phyloP scores from a whole-genome alignment of 768 basidiomycete species.

The Tulasnella sp. region DNA sequence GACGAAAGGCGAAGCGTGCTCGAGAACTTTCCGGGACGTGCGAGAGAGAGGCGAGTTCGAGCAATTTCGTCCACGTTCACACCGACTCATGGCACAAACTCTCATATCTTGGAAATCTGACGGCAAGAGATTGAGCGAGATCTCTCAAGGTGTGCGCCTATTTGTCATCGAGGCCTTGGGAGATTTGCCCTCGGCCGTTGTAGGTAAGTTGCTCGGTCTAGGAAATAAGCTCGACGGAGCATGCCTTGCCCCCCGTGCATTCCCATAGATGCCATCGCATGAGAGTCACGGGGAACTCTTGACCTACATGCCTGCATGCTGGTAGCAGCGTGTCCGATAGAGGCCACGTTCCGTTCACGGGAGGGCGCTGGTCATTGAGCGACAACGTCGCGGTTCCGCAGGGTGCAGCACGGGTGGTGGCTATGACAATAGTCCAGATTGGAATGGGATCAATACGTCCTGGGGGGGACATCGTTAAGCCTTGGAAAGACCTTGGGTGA shows the following conservation, averaged over 20 bases:
- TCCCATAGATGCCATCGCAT: not conserved
- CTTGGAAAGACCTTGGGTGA: not conserved
- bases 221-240: not conserved
- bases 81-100: too few relatives aligned
- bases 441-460: not conserved
- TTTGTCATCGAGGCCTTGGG: not conserved
- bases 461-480: not conserved
- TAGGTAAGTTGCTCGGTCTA: not conserved
- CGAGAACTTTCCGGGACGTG: not conserved
- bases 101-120: not conserved
- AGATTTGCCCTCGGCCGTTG: not conserved
- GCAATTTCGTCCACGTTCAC: not conserved
- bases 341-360: not conserved
- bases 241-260: not conserved
- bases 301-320: not conserved
- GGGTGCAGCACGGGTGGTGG: not conserved
- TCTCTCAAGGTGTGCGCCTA: not conserved
- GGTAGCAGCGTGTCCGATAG: not conserved
- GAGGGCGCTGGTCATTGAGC: not conserved
- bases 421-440: not conserved
- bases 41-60: not conserved
- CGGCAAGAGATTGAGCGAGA: not conserved
- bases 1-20: not conserved
- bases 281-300: not conserved
- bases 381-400: not conserved